Base-by-base conservation (phyloP, 495 filamentous ascomycete species). In the Penicillium macrosclerotiorum region DNA sequence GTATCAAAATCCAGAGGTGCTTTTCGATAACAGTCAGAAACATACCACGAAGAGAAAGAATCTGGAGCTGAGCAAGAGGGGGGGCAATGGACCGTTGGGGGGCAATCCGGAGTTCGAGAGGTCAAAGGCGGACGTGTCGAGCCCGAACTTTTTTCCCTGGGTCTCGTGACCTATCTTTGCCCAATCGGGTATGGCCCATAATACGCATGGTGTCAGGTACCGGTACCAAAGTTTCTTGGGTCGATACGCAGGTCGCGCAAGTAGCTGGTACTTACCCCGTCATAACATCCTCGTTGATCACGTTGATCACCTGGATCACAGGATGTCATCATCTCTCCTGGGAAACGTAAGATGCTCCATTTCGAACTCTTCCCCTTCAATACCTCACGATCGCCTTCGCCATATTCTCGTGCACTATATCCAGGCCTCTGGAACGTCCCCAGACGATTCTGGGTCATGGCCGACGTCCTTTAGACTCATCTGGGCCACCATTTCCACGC, bases 71-170 rank as follows among this genome's bases (percentile, higher is more conserved):
- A n/a, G n/a, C 40, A 8, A 13, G 24, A 7, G 9, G 16, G 25
- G 17, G 39, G 33, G 20, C 43, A 18, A 30, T 14, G 22, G 23
- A 20, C 25, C 27, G 31, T 25, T 23, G 32, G 37, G 17, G 13
- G 37, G 8, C 22, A 31, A 37, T 14, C n/a, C 33, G 43, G 27
- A 34, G 14, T 43, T 3, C 26, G 9, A 29, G 47, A 30, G 47
- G 33, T 34, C 47, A 25, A 36, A 34, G 16, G 38, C 37, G 47
- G 47, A 55, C 44, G 40, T 48, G 52, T 43, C 43, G 42, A 46
- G 35, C 51, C 53, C 38, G 53, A 63, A 54, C 47, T 57, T 63
- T 63, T 62, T 57, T 45, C 49, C 46, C 41, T 8, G 18, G 41
- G 52, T 59, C 59, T 54, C 59, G 59, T 60, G 59, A 62, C 56